Base-by-base conservation (phyloP, 257 asterid species). In the Fraxinus pennsylvanica region DNA sequence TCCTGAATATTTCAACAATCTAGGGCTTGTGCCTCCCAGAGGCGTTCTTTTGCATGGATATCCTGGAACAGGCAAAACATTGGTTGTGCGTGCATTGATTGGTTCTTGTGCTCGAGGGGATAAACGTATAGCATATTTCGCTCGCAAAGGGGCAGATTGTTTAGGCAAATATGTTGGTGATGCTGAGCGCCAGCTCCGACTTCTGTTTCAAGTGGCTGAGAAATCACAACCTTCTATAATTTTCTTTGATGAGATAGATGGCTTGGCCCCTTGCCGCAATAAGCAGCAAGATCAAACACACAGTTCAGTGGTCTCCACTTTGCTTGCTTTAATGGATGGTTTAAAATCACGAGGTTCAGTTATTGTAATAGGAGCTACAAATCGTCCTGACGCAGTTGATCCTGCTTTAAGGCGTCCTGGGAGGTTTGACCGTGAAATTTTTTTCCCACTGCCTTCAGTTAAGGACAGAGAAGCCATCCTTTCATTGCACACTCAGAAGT, bases 361-460 rank as follows among this genome's bases (percentile, higher is more conserved):
- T 71, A 89, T 96, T 66, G 99, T 96, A 71, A 96, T 96, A 74
- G 99, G 99, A 74, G 98, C 99, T 71, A 96, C 99, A 82, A 96
- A 96, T 87, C 99, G 99, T 15, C 98, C 99, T 17, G 99, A 96
- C 63, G 88, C 99, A 32, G 90, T 96, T 77, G 99, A 96, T 82
- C 94, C 99, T 65, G 99, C 99, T 88, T 89, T 96, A 83, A 90
- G 99, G 81, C 91, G 99, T 77, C 99, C 99, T 29, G 99, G 99
- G 77, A 89, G 99, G 86, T 96, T 96, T 86, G 99, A 96, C 77
- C 87, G 99, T 47, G 99, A 96, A 82, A 93, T 96, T 73, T 93
- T 92, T 78, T 96, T 96, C 77, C 99, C 98, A 69, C 87, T 96
- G 85, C 99, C 99, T 70, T 90, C 97, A 66, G 87, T 81, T 38